Conservation (phyloP, 179 eudicot genomes). For the Drosera spatulata region DNA sequence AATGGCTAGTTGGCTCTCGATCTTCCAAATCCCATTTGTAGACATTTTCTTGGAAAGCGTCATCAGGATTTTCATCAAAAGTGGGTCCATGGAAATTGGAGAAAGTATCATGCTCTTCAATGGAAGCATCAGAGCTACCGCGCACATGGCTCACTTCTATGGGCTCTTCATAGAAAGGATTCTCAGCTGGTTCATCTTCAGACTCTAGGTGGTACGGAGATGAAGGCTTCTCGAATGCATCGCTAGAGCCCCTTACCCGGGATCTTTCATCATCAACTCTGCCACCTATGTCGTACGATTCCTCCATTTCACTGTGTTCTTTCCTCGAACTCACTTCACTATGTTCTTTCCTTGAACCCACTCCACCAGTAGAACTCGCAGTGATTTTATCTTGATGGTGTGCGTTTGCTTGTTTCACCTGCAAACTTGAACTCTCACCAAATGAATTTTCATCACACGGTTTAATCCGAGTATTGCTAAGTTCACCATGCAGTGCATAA, state of each 20-base stretch:
- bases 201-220: slow-evolving; percentile 11
- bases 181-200: slow-evolving; percentile 15
- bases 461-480: slow-evolving; percentile 1
- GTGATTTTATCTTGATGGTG: slow-evolving; percentile 10
- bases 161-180: slow-evolving; percentile 19
- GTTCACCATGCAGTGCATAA: slow-evolving; percentile 11
- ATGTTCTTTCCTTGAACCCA: too few species aligned
- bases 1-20: background rate
- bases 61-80: slow-evolving; percentile 19
- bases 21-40: slow-evolving; percentile 17
- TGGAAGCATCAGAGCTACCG: slow-evolving; percentile 19
- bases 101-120: slow-evolving; percentile 21
- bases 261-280: slow-evolving; percentile 12
- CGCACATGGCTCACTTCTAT: slow-evolving; percentile 14
- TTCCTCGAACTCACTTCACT: too few species aligned
- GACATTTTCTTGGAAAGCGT: slow-evolving; percentile 7
- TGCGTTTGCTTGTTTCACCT: slow-evolving; percentile 16
- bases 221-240: slow-evolving; percentile 6
- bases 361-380: slow-evolving; percentile 13
- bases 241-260: slow-evolving; percentile 5
- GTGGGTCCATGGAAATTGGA: slow-evolving; percentile 16
- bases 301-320: background rate
- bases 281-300: background rate
- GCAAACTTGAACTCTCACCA: slow-evolving; percentile 17
- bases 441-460: slow-evolving; percentile 7